These are phyloP conservation scores for Amesomyces nigricolor DNA, from an alignment of 2,329 filamentous ascomycete species.

Conservation along the genomic window DNA sequence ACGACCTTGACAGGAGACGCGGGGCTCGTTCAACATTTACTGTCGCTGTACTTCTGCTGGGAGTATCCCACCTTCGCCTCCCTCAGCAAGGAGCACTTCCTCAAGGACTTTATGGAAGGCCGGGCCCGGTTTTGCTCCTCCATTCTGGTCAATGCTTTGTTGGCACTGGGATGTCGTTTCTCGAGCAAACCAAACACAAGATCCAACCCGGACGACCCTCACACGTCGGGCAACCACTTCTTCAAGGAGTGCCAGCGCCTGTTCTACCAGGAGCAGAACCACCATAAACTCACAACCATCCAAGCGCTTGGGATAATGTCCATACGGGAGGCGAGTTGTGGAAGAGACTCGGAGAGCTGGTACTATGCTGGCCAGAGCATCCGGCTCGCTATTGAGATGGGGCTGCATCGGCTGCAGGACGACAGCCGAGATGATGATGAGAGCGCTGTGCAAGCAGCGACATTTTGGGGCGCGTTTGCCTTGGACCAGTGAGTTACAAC, in stretches of 20 bases:
- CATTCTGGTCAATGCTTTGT: conserved; percentile 59
- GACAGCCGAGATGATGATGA: conserved; percentile 47
- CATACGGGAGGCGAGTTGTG: conserved; percentile 66
- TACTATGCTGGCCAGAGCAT: conserved; percentile 68
- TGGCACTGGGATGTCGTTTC: conserved; percentile 63
- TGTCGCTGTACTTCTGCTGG: conserved; percentile 68
- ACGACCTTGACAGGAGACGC: conserved; percentile 55
- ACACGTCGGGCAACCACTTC: conserved; percentile 66
- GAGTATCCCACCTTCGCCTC: conserved; percentile 70
- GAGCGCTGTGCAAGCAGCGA: conserved; percentile 52
- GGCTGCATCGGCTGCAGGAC: conserved; percentile 52
- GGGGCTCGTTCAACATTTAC: conserved; percentile 55
- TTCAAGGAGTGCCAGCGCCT: conserved; percentile 63
- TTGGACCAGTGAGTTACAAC: conserved; percentile 52
- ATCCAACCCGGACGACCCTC: conserved; percentile 55
- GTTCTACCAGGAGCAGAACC: conserved; percentile 51
- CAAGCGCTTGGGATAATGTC: conserved; percentile 74
- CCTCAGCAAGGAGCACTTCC: conserved; percentile 65
- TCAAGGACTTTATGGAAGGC: conserved; percentile 58
- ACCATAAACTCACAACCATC: conserved; percentile 62
- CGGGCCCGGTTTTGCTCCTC: conserved; percentile 61
- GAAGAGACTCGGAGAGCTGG: conserved; percentile 67
- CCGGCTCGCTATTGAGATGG: conserved; percentile 66
- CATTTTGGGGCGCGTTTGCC: conserved; percentile 58
- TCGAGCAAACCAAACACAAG: conserved; percentile 60